Conservation (phyloP, 2,329 filamentous ascomycete species). For the Colletotrichum lentis region DNA sequence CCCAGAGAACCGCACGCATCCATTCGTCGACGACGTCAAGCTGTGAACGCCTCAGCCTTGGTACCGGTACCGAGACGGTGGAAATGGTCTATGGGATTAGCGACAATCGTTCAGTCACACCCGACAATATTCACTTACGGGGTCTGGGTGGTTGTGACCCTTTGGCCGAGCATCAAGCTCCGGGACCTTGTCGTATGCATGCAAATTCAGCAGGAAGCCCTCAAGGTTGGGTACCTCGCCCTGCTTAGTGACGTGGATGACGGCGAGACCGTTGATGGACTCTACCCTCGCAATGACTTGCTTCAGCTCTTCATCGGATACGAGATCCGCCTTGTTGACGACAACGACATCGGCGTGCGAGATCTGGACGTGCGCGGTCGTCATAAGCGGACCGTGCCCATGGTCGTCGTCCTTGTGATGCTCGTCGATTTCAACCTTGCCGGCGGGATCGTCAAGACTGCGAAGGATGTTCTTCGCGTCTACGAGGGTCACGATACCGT, state of each 20-base stretch:
- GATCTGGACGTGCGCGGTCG: slow-evolving; percentile 94
- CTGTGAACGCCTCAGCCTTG: slow-evolving; percentile 64
- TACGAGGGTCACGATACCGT: slow-evolving; percentile 94
- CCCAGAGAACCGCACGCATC: slow-evolving; percentile 87
- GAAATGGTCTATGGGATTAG: slow-evolving; percentile 73
- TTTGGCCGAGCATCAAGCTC: slow-evolving; percentile 75
- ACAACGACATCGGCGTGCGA: slow-evolving; percentile 96
- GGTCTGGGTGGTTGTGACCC: slow-evolving; percentile 90
- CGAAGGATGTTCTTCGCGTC: slow-evolving; percentile 92
- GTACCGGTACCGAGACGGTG: slow-evolving; percentile 77
- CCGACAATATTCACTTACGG: slow-evolving; percentile 61
- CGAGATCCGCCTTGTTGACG: slow-evolving; percentile 92
- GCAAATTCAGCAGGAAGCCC: slow-evolving; percentile 85
- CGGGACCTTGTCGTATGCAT: slow-evolving; percentile 87
- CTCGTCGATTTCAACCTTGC: slow-evolving; percentile 54
- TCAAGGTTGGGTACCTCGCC: slow-evolving; percentile 83
- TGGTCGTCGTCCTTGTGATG: slow-evolving; percentile 55
- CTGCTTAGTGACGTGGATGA: slow-evolving; percentile 81
- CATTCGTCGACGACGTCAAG: slow-evolving; percentile 77
- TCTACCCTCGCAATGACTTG: slow-evolving; percentile 74
- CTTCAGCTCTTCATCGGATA: slow-evolving; percentile 73
- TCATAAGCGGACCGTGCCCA: slow-evolving; percentile 74
- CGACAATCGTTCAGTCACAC: slow-evolving; percentile 25
- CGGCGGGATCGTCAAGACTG: slow-evolving; percentile 77
- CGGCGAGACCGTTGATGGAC: slow-evolving; percentile 90